Conservation (phyloP, 495 filamentous ascomycete species). For the Aspergillus ellipticus region DNA sequence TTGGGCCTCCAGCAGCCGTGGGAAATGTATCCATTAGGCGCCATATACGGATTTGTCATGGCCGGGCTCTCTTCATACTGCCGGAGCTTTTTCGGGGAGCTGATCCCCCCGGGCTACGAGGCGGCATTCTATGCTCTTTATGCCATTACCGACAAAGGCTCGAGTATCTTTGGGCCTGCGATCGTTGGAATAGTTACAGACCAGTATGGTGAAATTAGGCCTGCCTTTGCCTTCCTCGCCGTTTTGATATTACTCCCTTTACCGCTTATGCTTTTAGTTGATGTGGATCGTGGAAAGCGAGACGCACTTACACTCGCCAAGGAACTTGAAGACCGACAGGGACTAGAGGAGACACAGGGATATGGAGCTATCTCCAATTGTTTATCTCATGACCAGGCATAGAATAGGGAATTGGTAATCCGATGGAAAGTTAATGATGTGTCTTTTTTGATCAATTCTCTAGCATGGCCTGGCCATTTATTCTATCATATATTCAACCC, state of each 20-base stretch:
- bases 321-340: conserved; percentile 51
- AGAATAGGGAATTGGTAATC: no score
- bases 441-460: no score
- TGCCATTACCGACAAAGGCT: conserved; percentile 96
- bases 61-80: conserved; percentile 93
- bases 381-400: background rate
- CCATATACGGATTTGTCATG: conserved; percentile 88
- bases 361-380: conserved; percentile 25
- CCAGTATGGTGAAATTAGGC: conserved; percentile 81
- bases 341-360: conserved; percentile 11
- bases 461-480: no score
- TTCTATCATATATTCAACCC: no score
- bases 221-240: conserved; percentile 90
- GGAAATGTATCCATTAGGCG: conserved; percentile 95
- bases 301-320: conserved; percentile 71
- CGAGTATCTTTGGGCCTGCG: conserved; percentile 86
- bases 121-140: conserved; percentile 96
- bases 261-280: conserved; percentile 77
- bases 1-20: conserved; percentile 86
- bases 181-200: conserved; percentile 94
- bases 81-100: conserved; percentile 84
- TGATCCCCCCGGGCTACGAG: conserved; percentile 90
- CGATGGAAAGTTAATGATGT: no score
- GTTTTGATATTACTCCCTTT: conserved; percentile 76
- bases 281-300: conserved; percentile 82